Conservation (phyloP, 2,329 filamentous ascomycete species). For the Penicillium sp. region DNA sequence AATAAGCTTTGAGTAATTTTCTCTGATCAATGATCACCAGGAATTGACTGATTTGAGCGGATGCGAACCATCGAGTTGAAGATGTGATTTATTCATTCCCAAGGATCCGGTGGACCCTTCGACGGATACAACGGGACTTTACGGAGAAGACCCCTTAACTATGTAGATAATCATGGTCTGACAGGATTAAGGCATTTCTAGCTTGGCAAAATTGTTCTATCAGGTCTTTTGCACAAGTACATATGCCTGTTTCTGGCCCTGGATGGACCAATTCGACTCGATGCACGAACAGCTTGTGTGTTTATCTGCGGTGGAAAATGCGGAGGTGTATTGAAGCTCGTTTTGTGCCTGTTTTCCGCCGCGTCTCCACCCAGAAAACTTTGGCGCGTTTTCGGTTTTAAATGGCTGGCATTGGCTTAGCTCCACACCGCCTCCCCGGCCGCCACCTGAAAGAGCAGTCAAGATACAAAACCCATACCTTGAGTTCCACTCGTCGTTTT, state of each 20-base stretch:
- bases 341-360: slow-evolving; percentile 11
- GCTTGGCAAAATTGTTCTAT: background rate
- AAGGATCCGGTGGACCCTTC: slow-evolving; percentile 23
- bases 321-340: slow-evolving; percentile 20
- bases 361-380: slow-evolving; percentile 19
- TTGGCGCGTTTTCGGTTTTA: slow-evolving; percentile 14
- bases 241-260: background rate
- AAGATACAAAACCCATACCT: slow-evolving; percentile 7
- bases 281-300: too few relatives aligned
- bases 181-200: background rate
- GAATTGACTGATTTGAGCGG: background rate
- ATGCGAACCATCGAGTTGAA: slow-evolving; percentile 5
- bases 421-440: slow-evolving; percentile 16
- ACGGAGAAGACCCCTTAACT: slow-evolving; percentile 21
- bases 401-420: background rate
- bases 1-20: background rate
- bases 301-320: background rate
- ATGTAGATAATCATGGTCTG: background rate
- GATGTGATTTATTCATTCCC: slow-evolving; percentile 24
- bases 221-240: background rate
- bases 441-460: slow-evolving; percentile 7
- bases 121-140: slow-evolving; percentile 25
- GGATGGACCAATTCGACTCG: background rate
- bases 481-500: background rate
- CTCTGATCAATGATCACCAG: background rate